These are phyloP conservation scores for Huntiella savannae DNA, from an alignment of 2,329 filamentous ascomycete genomes.

Conservation along the genomic window DNA sequence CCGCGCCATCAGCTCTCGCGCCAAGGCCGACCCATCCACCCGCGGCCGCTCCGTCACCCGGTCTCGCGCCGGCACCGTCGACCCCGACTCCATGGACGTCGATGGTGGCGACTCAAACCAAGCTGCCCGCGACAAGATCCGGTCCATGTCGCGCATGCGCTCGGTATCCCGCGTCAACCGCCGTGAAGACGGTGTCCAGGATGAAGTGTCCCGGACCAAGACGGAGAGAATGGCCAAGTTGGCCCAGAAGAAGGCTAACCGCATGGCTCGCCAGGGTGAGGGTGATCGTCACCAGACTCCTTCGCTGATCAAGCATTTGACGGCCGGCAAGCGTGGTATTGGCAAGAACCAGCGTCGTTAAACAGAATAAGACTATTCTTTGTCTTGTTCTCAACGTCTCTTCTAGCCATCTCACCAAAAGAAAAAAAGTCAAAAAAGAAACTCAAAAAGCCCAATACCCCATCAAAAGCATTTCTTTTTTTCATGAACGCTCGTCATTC, in stretches of 20 bases:
- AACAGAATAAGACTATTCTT: constrained; percentile 13
- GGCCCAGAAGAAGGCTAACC: constrained; percentile 95
- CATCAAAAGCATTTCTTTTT: constrained; percentile 4
- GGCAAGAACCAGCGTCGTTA: constrained; percentile 67
- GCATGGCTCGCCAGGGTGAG: constrained; percentile 92
- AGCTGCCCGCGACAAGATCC: constrained; percentile 37
- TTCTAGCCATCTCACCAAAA: neutral
- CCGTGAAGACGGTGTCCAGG: constrained; percentile 56
- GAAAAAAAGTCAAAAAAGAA: constrained; percentile 11
- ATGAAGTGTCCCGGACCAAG: constrained; percentile 49
- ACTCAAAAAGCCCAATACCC: constrained; percentile 6
- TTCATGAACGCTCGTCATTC: constrained; percentile 6
- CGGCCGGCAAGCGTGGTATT: constrained; percentile 81
- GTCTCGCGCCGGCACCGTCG: constrained; percentile 41
- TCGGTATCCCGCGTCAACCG: constrained; percentile 38
- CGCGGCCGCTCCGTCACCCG: constrained; percentile 55
- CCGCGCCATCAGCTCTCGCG: constrained; percentile 52
- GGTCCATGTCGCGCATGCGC: constrained; percentile 47
- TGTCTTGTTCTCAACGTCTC: neutral
- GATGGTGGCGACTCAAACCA: constrained; percentile 21
- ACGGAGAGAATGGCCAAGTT: constrained; percentile 77
- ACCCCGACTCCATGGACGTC: constrained; percentile 59
- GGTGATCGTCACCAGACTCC: constrained; percentile 77
- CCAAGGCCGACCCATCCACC: constrained; percentile 38
- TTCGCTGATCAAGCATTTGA: constrained; percentile 74